Evolutionary conservation across 176 grass and related monocot genomes (phyloP), one percentile per base, ranked within the genome.

Genomic region (Ampelocalamus luodianensis): DNA sequence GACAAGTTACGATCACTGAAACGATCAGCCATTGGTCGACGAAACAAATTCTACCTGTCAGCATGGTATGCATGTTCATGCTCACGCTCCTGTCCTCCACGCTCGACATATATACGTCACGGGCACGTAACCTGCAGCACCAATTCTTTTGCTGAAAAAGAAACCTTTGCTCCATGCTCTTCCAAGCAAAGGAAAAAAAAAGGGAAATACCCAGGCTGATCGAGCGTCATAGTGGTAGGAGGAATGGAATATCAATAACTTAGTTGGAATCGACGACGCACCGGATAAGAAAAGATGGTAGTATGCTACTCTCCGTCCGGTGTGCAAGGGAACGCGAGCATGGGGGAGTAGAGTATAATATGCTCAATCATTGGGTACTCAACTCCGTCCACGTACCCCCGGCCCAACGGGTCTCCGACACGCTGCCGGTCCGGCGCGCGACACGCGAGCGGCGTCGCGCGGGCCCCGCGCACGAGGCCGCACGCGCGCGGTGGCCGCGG

Each of bases 321-420:
- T 2, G 34, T 16, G 80, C 36, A 7, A 37, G 44, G 20, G 20
- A 23, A 71, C 18, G 43, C 6, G 15, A 55, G 83, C 40, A 39
- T 1, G 27, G 11, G 22, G 40, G 11, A 77, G 24, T 3, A 0
- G 40, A 32, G 70, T 85, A 85, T 23, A 81, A 70, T 81, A 81
- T 34, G 43, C 17, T 1, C 65, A 82, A 90, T 90, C 83, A 90
- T 90, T 86, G 83, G 83, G 83, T 59, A 86, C 83, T 90, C 78
- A 78, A 81, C 83, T 55, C 71, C 51, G 5, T 42, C 44, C 77
- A 68, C 72, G 63, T 58, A 61, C 5, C 58, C 58, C 24, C 84
- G 29, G 68, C 63, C 48, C 17, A 10, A 23, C 45, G 71, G 46
- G 5, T 18, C 46, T 17, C 77, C 45, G 78, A 68, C 78, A 80